These are phyloP conservation scores for Filosporella fistucella DNA, from an alignment of 495 filamentous ascomycete species.

Conservation along the genomic window DNA sequence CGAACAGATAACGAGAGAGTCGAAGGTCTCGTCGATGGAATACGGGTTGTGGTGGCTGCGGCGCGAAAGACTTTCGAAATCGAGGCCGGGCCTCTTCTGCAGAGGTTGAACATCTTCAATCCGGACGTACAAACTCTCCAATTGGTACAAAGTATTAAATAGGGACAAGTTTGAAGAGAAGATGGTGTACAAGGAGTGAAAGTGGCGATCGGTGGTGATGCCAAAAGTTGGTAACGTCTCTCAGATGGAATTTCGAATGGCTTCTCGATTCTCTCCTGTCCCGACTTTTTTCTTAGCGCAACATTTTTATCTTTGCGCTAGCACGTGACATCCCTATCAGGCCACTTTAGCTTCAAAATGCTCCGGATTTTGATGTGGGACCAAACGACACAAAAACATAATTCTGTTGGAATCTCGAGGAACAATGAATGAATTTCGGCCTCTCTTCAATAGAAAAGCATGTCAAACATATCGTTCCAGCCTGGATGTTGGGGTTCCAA, in stretches of 20 bases:
- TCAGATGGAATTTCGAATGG: too few relatives aligned
- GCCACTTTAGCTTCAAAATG: too few relatives aligned
- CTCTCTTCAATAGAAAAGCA: too few relatives aligned
- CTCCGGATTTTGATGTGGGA: too few relatives aligned
- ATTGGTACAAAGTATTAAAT: conserved; percentile 11
- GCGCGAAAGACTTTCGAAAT: conserved; percentile 16
- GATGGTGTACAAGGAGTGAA: conserved; percentile 5
- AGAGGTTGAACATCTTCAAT: conserved; percentile 21
- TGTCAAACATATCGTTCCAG: too few relatives aligned
- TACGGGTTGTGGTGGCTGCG: conserved; percentile 10
- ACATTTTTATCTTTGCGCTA: conserved; percentile 2
- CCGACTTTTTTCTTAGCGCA: neutral
- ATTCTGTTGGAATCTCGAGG: too few relatives aligned
- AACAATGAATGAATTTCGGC: too few relatives aligned
- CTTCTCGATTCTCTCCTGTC: too few relatives aligned
- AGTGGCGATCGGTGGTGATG: neutral
- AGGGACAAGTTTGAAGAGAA: conserved; percentile 1
- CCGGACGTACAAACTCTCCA: neutral
- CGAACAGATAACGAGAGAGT: conserved; percentile 13
- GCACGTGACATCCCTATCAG: neutral
- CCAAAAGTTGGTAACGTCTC: too few relatives aligned
- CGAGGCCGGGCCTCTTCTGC: conserved; percentile 24
- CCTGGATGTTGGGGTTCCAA: too few relatives aligned
- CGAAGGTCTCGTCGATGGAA: conserved; percentile 20
- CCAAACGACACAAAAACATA: too few relatives aligned